Evolutionary conservation across 768 basidiomycete species (phyloP), one percentile per base, ranked within the genome.

Genomic region (Auricularia sp.): DNA sequence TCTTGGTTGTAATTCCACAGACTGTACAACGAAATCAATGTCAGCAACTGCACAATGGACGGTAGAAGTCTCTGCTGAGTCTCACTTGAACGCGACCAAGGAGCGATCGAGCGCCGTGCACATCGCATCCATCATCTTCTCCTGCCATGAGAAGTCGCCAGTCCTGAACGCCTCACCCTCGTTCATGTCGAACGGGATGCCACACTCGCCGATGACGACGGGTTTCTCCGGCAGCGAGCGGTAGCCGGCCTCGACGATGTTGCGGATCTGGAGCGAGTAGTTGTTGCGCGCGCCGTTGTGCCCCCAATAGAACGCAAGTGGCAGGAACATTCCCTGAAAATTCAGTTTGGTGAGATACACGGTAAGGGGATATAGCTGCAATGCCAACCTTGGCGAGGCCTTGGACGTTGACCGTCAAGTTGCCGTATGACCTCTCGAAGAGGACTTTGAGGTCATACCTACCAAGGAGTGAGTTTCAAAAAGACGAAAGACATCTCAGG

Each of bases 141-240:
- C 74, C 69, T 98, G 97, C 88, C 87, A 92, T 5, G 71, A 79
- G 74, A 88, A 98, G 71, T 91, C 80, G 43, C 87, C 87, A 0
- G 84, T 82, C 61, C 74, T 68, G 71, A 96, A 89, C 0, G 91
- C 91, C 67, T 84, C 82, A 62, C 83, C 83, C 44, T 84, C 77
- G 72, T 99, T 98, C 82, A 97, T 85, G 70, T 99, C 97, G 88
- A 98, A 96, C 1, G 96, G 96, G 23, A 98, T 81, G 36, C 96
- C 96, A 67, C 89, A 91, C 74, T 99, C 96, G 21, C 95, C 95
- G 65, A 99, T 83, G 12, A 98, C 74, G 47, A 93, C 84, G 11
- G 96, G 96, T 18, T 75, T 82, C 70, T 94, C 91, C 33, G 91
- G 93, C 0, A 97, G 79, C 3, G 84, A 78, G 36, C 81, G 74